phyloP scores from a whole-genome alignment of 2,329 filamentous ascomycete genomes.

The Pezicula carpinea region DNA sequence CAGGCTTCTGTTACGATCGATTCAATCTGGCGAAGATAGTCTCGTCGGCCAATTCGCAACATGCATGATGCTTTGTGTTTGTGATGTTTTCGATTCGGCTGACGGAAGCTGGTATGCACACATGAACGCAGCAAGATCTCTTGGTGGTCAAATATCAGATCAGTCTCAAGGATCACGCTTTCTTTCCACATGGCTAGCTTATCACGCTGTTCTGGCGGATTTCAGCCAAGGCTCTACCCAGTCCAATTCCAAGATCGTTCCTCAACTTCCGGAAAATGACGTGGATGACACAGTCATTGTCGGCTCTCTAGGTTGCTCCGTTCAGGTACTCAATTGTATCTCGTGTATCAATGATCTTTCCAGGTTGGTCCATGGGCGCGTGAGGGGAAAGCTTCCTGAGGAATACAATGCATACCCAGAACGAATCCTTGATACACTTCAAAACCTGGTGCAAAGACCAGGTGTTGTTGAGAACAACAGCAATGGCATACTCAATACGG shows the following conservation, averaged over 20 bases:
- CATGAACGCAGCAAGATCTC: slow-evolving; percentile 31
- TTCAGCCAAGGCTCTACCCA: slow-evolving; percentile 35
- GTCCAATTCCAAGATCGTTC: too few species aligned
- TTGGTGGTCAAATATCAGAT: slow-evolving; percentile 3
- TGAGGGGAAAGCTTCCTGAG: slow-evolving; percentile 3
- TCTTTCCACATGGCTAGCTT: slow-evolving; percentile 41
- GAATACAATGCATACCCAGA: slow-evolving; percentile 14
- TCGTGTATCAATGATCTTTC: slow-evolving; percentile 34
- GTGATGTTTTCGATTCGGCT: slow-evolving; percentile 44
- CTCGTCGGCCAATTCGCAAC: slow-evolving; percentile 35
- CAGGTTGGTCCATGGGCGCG: slow-evolving; percentile 7
- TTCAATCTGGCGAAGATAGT: slow-evolving; percentile 16
- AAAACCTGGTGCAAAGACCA: slow-evolving; percentile 17
- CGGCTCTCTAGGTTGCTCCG: slow-evolving; percentile 42
- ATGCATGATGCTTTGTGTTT: slow-evolving; percentile 47
- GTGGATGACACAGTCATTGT: slow-evolving; percentile 28
- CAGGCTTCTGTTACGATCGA: slow-evolving; percentile 33
- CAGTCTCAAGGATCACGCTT: slow-evolving; percentile 30
- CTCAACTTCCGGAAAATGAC: not conserved
- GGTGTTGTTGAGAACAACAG: slow-evolving; percentile 23
- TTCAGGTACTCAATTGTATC: slow-evolving; percentile 40
- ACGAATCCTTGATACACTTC: slow-evolving; percentile 11
- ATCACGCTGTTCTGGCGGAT: slow-evolving; percentile 41
- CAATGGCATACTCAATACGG: slow-evolving; percentile 25
- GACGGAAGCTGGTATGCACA: slow-evolving; percentile 43